Evolutionary conservation across 371 early-diverging fungal genomes (phyloP).

Genomic region (Mortierella sp.): DNA sequence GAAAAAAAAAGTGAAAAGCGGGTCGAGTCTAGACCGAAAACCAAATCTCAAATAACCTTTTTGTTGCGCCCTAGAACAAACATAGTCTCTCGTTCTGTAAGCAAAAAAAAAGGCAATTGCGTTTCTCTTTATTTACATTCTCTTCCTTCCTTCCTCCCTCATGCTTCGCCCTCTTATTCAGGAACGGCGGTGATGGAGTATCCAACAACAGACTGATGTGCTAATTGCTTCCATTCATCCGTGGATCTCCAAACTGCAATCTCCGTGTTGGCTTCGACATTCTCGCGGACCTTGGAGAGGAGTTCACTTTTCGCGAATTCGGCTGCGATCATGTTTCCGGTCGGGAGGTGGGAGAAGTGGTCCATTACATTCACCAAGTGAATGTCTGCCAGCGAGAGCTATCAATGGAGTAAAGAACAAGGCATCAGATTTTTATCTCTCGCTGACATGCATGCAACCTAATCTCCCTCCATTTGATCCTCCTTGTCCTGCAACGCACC

Average conservation of each 20-base stretch:
- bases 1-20: neutral
- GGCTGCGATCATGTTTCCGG: slow-evolving; percentile 1
- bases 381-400: slow-evolving; percentile 46
- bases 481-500: slow-evolving; percentile 5
- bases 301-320: slow-evolving; percentile 19
- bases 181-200: slow-evolving; percentile 23
- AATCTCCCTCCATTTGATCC: neutral
- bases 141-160: neutral
- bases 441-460: no score
- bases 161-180: neutral
- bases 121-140: neutral
- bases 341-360: slow-evolving; percentile 37
- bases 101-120: neutral
- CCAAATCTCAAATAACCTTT: neutral
- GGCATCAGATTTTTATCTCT: no score
- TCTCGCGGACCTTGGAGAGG: slow-evolving; percentile 38
- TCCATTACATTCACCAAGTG: slow-evolving; percentile 44
- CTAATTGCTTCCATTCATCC: slow-evolving; percentile 23
- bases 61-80: neutral
- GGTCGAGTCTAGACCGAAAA: neutral
- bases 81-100: neutral
- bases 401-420: no score
- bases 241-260: slow-evolving; percentile 35
- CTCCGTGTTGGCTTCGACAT: slow-evolving; percentile 20
- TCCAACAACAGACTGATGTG: neutral